phyloP scores from a whole-genome alignment of 768 basidiomycete genomes.

The Agaricus subrufescens region DNA sequence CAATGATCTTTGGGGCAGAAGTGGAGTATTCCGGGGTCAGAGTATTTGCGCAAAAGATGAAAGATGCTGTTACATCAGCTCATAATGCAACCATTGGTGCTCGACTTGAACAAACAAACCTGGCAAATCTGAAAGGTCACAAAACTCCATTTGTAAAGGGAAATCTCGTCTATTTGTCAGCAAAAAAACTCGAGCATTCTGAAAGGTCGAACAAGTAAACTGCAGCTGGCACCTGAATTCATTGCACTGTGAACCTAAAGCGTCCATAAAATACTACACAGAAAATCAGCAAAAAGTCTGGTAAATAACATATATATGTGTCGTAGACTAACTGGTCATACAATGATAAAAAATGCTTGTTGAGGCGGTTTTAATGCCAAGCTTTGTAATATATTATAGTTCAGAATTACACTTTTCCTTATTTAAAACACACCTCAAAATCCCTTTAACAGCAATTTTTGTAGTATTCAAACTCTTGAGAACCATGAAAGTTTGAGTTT shows the following conservation, averaged over 20 bases:
- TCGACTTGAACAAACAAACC: constrained; percentile 22
- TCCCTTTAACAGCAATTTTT: no score
- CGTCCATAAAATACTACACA: no score
- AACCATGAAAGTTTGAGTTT: no score
- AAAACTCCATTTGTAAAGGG: constrained; percentile 16
- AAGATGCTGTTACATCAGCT: constrained; percentile 19
- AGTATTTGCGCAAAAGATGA: constrained; percentile 10
- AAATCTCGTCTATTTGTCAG: constrained; percentile 26
- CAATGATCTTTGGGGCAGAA: constrained; percentile 5
- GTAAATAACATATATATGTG: no score
- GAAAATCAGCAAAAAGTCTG: no score
- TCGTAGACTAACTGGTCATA: no score
- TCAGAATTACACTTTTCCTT: no score
- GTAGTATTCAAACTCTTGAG: no score
- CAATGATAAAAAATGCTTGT: no score
- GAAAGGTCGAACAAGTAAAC: constrained; percentile 18
- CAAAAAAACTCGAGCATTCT: constrained; percentile 25
- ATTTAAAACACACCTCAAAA: no score
- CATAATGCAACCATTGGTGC: constrained; percentile 34
- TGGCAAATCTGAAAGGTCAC: constrained; percentile 21
- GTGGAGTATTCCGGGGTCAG: constrained; percentile 3
- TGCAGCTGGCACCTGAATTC: constrained; percentile 15
- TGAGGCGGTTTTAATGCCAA: no score
- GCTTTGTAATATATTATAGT: no score
- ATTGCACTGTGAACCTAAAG: background rate